Base-by-base conservation (phyloP, 2,329 filamentous ascomycete genomes). In the Pseudogymnoascus sp. region DNA sequence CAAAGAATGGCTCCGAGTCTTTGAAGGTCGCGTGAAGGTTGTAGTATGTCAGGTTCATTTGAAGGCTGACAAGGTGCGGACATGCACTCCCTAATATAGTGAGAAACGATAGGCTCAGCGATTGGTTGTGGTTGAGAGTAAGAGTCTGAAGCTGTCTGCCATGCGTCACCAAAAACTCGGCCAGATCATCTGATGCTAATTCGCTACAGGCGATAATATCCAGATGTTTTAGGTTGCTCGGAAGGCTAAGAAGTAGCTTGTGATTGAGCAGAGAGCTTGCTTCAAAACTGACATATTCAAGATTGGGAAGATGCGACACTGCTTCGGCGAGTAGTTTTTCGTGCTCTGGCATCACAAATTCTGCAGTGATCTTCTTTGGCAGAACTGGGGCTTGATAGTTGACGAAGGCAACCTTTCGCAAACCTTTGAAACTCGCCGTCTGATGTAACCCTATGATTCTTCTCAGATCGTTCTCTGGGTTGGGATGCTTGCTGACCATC, bases 161-260 rank as follows among this genome's bases (percentile, higher is more conserved):
- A 67, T 90, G 85, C 0, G 81, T 81, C 5, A 77, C 70, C 39
- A 97, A 78, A 68, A 88, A 96, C 0, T 73, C 71, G 25, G 78
- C 75, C 20, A 97, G 75, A 62, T 85, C 80, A 3, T 85, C 79
- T 0, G 90, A 87, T 4, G 80, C 84, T 8, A 96, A 74, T 64
- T 89, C 84, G 74, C 87, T 86, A 69, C 91, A 97, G 67, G 94
- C 93, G 65, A 86, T 83, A 14, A 97, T 77, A 65, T 87, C 87
- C 3, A 97, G 78, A 50, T 83, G 82, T 50, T 80, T 75, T 18
- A 97, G 77, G 3, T 77, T 80, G 9, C 75, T 78, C 0, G 92
- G 90, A 6, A 97, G 75, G 3, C 83, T 76, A 1, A 82, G 78
- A n/a, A 96, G 76, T 15, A 95, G 78, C 7, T 78, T 77, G 6